phyloP scores from a whole-genome alignment of 495 filamentous ascomycete genomes.

The Podospora fimiseda region DNA sequence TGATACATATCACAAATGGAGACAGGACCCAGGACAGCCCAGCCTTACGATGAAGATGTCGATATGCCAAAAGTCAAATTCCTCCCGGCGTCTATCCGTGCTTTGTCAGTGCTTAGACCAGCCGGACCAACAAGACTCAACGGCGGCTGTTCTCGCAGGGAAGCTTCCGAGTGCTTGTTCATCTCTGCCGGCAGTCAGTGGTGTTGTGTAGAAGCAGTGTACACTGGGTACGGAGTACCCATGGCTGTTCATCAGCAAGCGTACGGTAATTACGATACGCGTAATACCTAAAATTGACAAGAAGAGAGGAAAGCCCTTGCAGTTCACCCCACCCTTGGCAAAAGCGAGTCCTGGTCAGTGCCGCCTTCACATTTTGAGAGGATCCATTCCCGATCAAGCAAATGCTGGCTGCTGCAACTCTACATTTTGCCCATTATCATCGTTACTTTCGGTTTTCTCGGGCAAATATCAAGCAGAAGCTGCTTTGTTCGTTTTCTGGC shows the following conservation, averaged over 20 bases:
- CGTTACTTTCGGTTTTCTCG: not conserved
- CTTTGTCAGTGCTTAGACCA: not conserved
- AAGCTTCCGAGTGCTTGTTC: slow-evolving; percentile 1
- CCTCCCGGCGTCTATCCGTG: slow-evolving; percentile 10
- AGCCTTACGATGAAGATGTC: not conserved
- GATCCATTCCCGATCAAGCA: not conserved
- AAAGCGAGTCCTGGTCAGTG: not conserved
- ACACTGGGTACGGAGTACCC: too few relatives aligned
- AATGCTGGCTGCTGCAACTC: not conserved
- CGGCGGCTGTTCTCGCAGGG: slow-evolving; percentile 14
- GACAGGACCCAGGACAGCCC: too few relatives aligned
- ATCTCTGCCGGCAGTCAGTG: not conserved
- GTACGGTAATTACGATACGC: slow-evolving; percentile 2
- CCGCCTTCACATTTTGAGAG: slow-evolving; percentile 1
- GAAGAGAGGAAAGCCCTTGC: not conserved
- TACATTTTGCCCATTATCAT: not conserved
- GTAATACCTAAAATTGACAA: not conserved
- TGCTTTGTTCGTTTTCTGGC: not conserved
- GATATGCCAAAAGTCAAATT: slow-evolving; percentile 9
- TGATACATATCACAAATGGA: not conserved
- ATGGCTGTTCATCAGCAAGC: not conserved
- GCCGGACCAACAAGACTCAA: slow-evolving; percentile 4
- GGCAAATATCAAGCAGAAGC: not conserved
- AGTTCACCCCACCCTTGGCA: slow-evolving; percentile 2
- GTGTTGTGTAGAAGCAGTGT: too few relatives aligned